phyloP scores from a whole-genome alignment of 371 early-diverging fungal genomes.

The Conidiobolus incongruus region DNA sequence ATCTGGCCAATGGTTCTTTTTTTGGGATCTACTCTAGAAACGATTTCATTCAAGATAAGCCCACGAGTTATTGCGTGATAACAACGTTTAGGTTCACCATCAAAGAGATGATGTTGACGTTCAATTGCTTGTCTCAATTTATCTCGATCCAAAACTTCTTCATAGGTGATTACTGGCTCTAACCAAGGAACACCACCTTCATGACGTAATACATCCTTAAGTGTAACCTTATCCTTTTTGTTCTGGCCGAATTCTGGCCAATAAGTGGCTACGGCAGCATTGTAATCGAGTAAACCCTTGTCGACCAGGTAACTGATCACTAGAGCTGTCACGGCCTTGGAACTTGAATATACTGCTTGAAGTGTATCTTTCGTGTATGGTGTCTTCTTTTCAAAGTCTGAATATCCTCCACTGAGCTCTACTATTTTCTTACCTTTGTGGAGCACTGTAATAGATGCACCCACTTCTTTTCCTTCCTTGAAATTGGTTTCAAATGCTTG shows the following conservation, averaged over 20 bases:
- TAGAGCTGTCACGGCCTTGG: slow-evolving; percentile 37
- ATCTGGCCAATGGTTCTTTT: slow-evolving; percentile 29
- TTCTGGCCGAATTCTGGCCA: slow-evolving; percentile 64
- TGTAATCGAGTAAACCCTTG: slow-evolving; percentile 23
- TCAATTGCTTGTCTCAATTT: no score
- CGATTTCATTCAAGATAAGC: slow-evolving; percentile 48
- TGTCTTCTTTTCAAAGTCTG: slow-evolving; percentile 13
- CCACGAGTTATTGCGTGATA: slow-evolving; percentile 45
- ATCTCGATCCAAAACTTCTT: no score
- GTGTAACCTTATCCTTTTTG: slow-evolving; percentile 41
- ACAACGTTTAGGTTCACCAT: slow-evolving; percentile 21
- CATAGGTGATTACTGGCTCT: no score
- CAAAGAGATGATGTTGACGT: slow-evolving; percentile 31
- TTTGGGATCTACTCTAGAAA: slow-evolving; percentile 26
- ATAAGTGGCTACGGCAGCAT: slow-evolving; percentile 23
- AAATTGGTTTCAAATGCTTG: slow-evolving; percentile 6
- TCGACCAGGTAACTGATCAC: slow-evolving; percentile 34
- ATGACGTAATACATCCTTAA: slow-evolving; percentile 33
- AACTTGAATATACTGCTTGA: slow-evolving; percentile 37
- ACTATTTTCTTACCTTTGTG: slow-evolving; percentile 29
- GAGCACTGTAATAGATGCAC: slow-evolving; percentile 22
- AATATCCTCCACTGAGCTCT: slow-evolving; percentile 37
- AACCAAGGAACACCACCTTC: slow-evolving; percentile 32
- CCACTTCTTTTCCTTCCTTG: slow-evolving; percentile 16
- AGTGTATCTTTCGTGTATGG: slow-evolving; percentile 25